phyloP scores from a whole-genome alignment of 495 filamentous ascomycete genomes.

The Penicillium argentinense region DNA sequence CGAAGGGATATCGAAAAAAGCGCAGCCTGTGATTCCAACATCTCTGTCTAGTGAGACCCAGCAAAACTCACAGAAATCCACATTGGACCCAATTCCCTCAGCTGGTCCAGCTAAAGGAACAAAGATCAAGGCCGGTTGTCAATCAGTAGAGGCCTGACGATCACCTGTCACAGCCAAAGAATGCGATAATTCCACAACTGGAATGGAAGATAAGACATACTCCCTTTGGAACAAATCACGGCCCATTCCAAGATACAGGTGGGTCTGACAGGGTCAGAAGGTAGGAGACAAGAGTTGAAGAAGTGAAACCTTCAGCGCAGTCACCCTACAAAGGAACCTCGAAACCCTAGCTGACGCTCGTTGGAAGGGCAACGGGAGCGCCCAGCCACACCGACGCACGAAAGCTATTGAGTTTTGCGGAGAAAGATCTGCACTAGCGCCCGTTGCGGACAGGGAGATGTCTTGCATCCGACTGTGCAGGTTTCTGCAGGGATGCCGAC shows the following conservation, averaged over 20 bases:
- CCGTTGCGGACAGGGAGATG: slow-evolving; percentile 18
- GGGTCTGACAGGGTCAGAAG: background rate
- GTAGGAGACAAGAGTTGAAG: slow-evolving; percentile 2
- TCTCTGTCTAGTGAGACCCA: too few species aligned
- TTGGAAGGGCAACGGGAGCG: slow-evolving; percentile 17
- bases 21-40: too few species aligned
- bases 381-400: slow-evolving; percentile 21
- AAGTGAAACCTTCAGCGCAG: slow-evolving; percentile 9
- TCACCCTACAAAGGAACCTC: slow-evolving; percentile 8
- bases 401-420: slow-evolving; percentile 3
- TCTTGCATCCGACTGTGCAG: slow-evolving; percentile 21
- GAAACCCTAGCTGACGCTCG: slow-evolving; percentile 11
- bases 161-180: background rate
- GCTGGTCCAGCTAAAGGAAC: too few species aligned
- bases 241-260: too few species aligned
- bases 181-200: background rate
- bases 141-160: background rate
- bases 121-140: background rate
- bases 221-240: background rate
- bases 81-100: too few species aligned
- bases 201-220: background rate
- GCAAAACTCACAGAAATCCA: too few species aligned
- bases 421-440: slow-evolving; percentile 16
- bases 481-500: slow-evolving; percentile 4
- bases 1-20: too few species aligned